phyloP scores from a whole-genome alignment of 495 filamentous ascomycete genomes.

The Tricharina praecox region DNA sequence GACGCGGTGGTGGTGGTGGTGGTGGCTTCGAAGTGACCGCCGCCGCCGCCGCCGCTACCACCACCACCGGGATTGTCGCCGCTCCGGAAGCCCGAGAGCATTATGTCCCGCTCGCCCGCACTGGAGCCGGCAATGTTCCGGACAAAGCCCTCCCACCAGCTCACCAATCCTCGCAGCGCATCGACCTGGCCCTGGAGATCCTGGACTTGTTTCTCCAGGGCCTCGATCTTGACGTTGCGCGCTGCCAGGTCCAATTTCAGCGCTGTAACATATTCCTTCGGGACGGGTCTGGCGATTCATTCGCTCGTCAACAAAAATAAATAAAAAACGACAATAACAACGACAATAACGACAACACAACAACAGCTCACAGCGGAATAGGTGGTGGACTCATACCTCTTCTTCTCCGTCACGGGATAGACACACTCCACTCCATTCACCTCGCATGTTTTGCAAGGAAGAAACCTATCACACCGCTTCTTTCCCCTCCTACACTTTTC shows the following conservation, averaged over 20 bases:
- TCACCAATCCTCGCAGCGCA: not conserved
- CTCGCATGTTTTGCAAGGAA: constrained; percentile 1
- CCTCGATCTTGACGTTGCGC: not conserved
- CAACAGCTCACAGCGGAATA: no score
- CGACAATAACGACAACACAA: no score
- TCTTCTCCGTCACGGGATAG: constrained; percentile 1
- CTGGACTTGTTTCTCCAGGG: not conserved
- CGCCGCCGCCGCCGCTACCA: not conserved
- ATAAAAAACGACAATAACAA: no score
- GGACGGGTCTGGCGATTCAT: constrained; percentile 4
- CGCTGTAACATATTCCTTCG: not conserved
- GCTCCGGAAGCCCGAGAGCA: constrained; percentile 1
- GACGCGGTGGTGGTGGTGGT: not conserved
- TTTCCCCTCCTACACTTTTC: not conserved
- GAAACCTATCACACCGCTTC: not conserved
- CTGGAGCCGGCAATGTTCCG: not conserved
- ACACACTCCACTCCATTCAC: not conserved
- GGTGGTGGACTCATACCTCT: no score
- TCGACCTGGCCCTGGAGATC: constrained; percentile 1
- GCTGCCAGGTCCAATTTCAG: not conserved
- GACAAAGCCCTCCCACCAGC: constrained; percentile 3
- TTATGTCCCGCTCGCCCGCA: not conserved
- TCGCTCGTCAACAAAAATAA: no score
- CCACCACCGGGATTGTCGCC: not conserved
- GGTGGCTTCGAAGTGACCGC: not conserved